Evolutionary conservation across 1,139 yeast species (phyloP), one percentile per base, ranked within the genome.

Genomic region (Sugiyamaella castrensis): DNA sequence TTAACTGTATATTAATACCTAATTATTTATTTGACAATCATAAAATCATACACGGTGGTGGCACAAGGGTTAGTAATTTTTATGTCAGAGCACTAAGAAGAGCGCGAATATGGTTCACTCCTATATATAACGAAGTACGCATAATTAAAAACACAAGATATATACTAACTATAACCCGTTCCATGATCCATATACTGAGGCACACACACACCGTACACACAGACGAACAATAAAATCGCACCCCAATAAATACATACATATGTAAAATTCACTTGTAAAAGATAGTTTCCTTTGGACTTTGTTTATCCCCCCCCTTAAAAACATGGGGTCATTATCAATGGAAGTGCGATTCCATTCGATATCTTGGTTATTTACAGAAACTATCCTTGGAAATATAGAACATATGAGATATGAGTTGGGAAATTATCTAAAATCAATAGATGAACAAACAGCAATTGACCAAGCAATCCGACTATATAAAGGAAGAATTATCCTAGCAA

Each of bases 281-380:
- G 24, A 19, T 19, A 19, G 5, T 19, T 19, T 19, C 24, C 24
- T 19, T 19, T 5, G 5, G 5, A 19, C 24, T 19, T 19, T 19
- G 5, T 19, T 5, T 19, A 19, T 19, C 5, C 24, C 24, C 24
- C 24, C 3, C 24, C 24, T 19, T 26, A 24, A 6, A 15, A 6
- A 33, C 37, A 42, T 42, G 46, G 40, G 46, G 35, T 15, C 11
- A 13, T 32, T 15, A 7, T 28, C 15, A 12, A 12, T 47, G 40
- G 51, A 48, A 34, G 48, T 31, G 30, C 30, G 37, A 19, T 32
- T 16, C 11, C 40, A 43, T 40, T 30, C 38, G 26, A 41, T 48
- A 16, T 43, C 51, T 19, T 37, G 51, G 46, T 28, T 48, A 33
- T 27, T 43, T 13, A 27, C 43, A 16, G 48, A 48, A 31, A 48